Conservation (phyloP, 495 filamentous ascomycete genomes). For the Evansstolkia leycettana region DNA sequence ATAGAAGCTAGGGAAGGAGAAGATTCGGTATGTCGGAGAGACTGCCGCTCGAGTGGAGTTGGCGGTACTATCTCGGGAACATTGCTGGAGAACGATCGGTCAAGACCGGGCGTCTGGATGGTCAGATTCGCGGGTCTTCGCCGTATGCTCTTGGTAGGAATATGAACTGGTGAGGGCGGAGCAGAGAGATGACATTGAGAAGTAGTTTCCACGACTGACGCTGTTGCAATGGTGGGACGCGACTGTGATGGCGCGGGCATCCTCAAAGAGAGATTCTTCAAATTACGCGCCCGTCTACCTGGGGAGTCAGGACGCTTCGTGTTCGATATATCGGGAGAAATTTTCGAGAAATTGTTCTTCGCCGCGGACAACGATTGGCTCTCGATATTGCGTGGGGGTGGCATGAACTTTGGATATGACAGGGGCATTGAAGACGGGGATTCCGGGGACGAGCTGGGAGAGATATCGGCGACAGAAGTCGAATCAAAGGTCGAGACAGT, state of each 20-base stretch:
- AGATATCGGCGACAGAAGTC: slow-evolving; percentile 75
- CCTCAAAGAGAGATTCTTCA: slow-evolving; percentile 87
- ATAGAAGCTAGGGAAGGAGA: slow-evolving; percentile 49
- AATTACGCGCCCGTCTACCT: slow-evolving; percentile 66
- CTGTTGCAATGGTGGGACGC: slow-evolving; percentile 38
- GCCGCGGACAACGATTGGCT: slow-evolving; percentile 11
- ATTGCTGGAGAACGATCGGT: slow-evolving; percentile 23
- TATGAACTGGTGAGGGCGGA: slow-evolving; percentile 73
- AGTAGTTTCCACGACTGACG: slow-evolving; percentile 28
- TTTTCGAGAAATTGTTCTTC: slow-evolving; percentile 13
- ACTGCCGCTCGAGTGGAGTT: slow-evolving; percentile 36
- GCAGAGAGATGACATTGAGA: slow-evolving; percentile 49
- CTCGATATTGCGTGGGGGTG: slow-evolving; percentile 17
- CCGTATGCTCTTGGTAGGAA: slow-evolving; percentile 56
- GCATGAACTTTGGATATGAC: slow-evolving; percentile 28
- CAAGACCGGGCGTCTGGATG: slow-evolving; percentile 49
- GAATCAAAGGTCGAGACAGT: slow-evolving; percentile 91
- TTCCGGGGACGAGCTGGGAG: slow-evolving; percentile 85
- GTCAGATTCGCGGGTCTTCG: slow-evolving; percentile 70
- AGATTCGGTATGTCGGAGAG: slow-evolving; percentile 56
- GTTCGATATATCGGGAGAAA: slow-evolving; percentile 20
- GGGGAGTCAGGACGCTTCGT: slow-evolving; percentile 42
- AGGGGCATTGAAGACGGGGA: slow-evolving; percentile 53
- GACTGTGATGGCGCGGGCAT: slow-evolving; percentile 45
- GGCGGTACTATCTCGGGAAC: slow-evolving; percentile 32